Percentiles rank a stretch among this genome's conserved stretches.
phyloP scores from a whole-genome alignment of 2,329 filamentous ascomycete species.

The Lasiodiplodia gonubiensis region DNA sequence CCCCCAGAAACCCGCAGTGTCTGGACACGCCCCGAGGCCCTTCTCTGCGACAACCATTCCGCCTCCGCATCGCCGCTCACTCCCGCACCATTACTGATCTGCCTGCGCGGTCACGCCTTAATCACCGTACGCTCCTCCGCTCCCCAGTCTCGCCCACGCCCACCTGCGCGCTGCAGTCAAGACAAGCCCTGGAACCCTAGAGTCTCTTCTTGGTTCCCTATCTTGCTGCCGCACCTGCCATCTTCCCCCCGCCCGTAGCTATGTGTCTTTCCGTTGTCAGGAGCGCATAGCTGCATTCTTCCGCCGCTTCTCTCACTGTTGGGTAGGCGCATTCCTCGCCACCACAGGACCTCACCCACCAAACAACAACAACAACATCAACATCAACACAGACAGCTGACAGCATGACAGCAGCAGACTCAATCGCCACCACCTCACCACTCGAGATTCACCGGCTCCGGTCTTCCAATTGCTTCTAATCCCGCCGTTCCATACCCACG shows the following conservation, averaged over 20 bases:
- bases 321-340: conserved; percentile 29
- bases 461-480: background rate
- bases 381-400: conserved; percentile 19
- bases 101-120: conserved; percentile 7
- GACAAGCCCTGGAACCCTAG: conserved; percentile 1
- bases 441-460: background rate
- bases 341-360: background rate
- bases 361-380: conserved; percentile 20
- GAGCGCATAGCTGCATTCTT: conserved; percentile 29
- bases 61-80: conserved; percentile 3
- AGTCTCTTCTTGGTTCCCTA: conserved; percentile 1
- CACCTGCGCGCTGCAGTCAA: conserved; percentile 6
- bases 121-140: conserved; percentile 2
- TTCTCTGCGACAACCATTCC: conserved; percentile 26
- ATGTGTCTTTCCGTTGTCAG: conserved; percentile 28
- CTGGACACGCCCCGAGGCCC: conserved; percentile 19
- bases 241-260: background rate
- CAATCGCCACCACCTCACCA: conserved; percentile 7
- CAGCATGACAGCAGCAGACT: conserved; percentile 14
- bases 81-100: background rate
- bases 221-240: background rate
- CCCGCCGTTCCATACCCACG: conserved; percentile 6
- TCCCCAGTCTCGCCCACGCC: conserved; percentile 4
- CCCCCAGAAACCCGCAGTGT: conserved; percentile 19
- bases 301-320: conserved; percentile 13